Evolutionary conservation across 345 rosid species (phyloP).

Genomic region (Iberis pinnata): DNA sequence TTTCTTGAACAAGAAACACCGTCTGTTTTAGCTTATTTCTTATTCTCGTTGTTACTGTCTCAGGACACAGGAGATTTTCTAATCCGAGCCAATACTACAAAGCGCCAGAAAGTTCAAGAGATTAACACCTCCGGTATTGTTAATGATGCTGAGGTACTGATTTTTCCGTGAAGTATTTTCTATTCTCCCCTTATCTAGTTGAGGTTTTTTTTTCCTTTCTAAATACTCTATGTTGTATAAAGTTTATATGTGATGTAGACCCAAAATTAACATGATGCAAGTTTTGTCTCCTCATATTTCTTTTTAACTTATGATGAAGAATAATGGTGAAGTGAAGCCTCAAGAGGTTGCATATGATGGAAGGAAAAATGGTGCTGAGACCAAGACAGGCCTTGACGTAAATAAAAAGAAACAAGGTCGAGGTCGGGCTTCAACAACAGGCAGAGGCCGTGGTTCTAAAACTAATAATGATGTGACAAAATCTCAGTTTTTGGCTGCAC

Average conservation of each 20-base stretch:
- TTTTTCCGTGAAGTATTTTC: conserved; percentile 1
- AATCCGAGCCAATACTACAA: conserved; percentile 82
- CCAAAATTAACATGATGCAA: background rate
- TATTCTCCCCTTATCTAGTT: background rate
- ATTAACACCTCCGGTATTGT: conserved; percentile 40
- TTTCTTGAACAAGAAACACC: background rate
- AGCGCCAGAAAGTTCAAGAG: conserved; percentile 67
- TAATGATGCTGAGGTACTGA: conserved; percentile 56
- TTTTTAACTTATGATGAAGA: conserved; percentile 1
- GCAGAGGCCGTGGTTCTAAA: conserved; percentile 89
- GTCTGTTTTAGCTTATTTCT: background rate
- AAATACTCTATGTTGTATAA: too few relatives aligned
- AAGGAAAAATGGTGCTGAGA: conserved; percentile 56
- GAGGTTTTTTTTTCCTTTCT: too few relatives aligned
- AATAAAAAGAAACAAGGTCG: conserved; percentile 76
- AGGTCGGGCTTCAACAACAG: conserved; percentile 62
- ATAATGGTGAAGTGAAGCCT: conserved; percentile 18
- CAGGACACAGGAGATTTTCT: conserved; percentile 83
- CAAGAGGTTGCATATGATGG: conserved; percentile 54
- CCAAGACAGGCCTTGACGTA: conserved; percentile 47
- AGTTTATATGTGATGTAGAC: too few relatives aligned
- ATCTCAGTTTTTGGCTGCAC: conserved; percentile 43
- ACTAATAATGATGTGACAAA: conserved; percentile 47
- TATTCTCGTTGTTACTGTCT: conserved; percentile 16
- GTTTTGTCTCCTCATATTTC: background rate